Evolutionary conservation across 768 basidiomycete species (phyloP), one percentile per base, ranked within the genome.

Genomic region (Lactarius sanguifluus): DNA sequence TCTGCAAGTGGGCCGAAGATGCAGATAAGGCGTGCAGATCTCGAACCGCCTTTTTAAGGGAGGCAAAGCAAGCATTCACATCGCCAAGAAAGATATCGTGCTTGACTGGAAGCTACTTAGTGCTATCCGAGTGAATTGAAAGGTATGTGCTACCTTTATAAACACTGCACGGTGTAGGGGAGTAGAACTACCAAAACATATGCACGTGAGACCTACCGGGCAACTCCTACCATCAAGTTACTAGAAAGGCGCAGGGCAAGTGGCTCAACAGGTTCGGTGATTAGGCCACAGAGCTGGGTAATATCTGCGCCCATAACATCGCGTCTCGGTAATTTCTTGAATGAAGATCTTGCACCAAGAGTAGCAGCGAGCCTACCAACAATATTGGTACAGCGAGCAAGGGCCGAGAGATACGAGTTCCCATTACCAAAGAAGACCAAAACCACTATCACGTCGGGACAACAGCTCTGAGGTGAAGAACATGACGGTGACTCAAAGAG

Each of bases 221-320:
- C 91, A 41, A 90, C 94, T 4, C 94, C 94, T 67, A 96, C 88
- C 82, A 96, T 87, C 52, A 96, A 78, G 73, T 93, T 94, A 65
- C 92, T 93, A 12, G 94, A 94, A 62, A 96, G 79, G 69, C 94
- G 82, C 64, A 96, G 78, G 2, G 94, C 94, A 40, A 96, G 81
- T 45, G 94, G 94, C 70, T 96, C 94, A 28, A 81, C 76, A n/a
- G 94, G 94, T 71, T 90, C 82, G 32, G 86, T 83, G 61, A 96
- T 94, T 45, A 94, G 82, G 43, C 81, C 83, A 75, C 94, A 96
- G 72, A 96, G 77, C 75, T 90, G 84, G 40, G 85, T 76, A 56
- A 96, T 93, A 75, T 96, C 89, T 41, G 93, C 92, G 3, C 85
- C 87, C 71, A 92, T 79, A n/a, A 96, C 88, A 62, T 91, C 91